A percentile compares a stretch with the other conserved stretches of the same genome.
phyloP scores from a whole-genome alignment of 768 basidiomycete species.

The Mycena galericulata region DNA sequence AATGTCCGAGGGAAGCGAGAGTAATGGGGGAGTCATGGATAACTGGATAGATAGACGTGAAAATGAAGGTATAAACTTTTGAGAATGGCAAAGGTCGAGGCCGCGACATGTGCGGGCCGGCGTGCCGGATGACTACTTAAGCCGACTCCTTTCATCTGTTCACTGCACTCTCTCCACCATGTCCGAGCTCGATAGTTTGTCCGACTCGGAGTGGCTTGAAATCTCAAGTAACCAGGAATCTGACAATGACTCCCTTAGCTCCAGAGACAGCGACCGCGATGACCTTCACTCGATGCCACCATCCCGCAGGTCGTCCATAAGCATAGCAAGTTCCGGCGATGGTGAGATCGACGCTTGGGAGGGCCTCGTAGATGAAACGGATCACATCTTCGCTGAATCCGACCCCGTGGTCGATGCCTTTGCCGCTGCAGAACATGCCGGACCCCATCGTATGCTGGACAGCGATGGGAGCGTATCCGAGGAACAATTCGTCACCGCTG shows the following conservation, averaged over 20 bases:
- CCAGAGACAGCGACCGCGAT: constrained; percentile 73
- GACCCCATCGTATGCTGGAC: constrained; percentile 8
- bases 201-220: constrained; percentile 90
- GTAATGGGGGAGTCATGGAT: constrained; percentile 26
- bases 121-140: constrained; percentile 16
- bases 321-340: constrained; percentile 74
- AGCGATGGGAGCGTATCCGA: constrained; percentile 52
- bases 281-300: constrained; percentile 59
- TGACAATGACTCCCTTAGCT: constrained; percentile 70
- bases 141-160: background rate
- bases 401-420: constrained; percentile 39
- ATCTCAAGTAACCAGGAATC: constrained; percentile 77
- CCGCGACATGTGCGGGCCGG: too few relatives aligned
- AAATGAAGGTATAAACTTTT: too few relatives aligned
- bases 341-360: constrained; percentile 85
- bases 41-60: background rate
- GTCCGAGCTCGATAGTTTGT: constrained; percentile 75
- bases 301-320: constrained; percentile 78
- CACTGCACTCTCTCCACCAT: constrained; percentile 50
- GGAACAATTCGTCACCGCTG: constrained; percentile 78
- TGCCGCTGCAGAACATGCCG: constrained; percentile 49
- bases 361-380: constrained; percentile 76
- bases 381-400: constrained; percentile 51
- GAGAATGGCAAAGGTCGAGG: too few relatives aligned
- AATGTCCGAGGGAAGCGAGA: constrained; percentile 57